These are phyloP conservation scores for Zasmidium cellare DNA, from an alignment of 2,329 filamentous ascomycete species.

Conservation along the genomic window DNA sequence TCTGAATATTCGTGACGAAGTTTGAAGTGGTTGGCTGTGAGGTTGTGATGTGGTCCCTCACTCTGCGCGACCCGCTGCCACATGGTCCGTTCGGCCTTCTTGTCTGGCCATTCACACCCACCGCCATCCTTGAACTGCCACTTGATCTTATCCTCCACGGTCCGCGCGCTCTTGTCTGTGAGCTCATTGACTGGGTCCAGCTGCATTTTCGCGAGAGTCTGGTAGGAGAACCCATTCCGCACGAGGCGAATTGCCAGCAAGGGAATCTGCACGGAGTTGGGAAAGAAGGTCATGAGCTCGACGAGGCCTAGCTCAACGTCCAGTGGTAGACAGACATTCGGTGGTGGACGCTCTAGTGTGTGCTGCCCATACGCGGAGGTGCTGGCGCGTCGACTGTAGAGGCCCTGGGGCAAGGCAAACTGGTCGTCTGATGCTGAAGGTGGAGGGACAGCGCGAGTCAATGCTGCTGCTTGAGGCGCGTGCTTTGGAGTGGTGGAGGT, in stretches of 20 bases:
- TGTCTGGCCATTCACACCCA: background rate
- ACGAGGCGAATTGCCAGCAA: conserved; percentile 5
- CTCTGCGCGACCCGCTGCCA: background rate
- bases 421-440: background rate
- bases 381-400: background rate
- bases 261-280: conserved; percentile 11
- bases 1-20: conserved; percentile 2
- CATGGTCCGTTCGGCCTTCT: background rate
- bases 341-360: background rate
- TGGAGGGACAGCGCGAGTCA: background rate
- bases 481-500: background rate
- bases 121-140: background rate
- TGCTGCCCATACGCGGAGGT: background rate
- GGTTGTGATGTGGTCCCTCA: conserved; percentile 9
- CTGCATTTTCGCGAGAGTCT: conserved; percentile 52
- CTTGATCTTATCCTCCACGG: background rate
- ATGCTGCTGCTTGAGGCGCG: background rate
- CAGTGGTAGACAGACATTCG: conserved; percentile 12
- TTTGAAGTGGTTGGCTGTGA: conserved; percentile 12
- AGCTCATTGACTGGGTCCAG: conserved; percentile 42
- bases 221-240: conserved; percentile 55
- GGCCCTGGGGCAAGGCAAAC: background rate
- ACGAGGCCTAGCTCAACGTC: conserved; percentile 10
- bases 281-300: conserved; percentile 16
- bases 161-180: conserved; percentile 59